Evolutionary conservation across 352 stramenopile species (phyloP), one percentile per base, ranked within the genome.

Genomic region (Phytophthora multivora): DNA sequence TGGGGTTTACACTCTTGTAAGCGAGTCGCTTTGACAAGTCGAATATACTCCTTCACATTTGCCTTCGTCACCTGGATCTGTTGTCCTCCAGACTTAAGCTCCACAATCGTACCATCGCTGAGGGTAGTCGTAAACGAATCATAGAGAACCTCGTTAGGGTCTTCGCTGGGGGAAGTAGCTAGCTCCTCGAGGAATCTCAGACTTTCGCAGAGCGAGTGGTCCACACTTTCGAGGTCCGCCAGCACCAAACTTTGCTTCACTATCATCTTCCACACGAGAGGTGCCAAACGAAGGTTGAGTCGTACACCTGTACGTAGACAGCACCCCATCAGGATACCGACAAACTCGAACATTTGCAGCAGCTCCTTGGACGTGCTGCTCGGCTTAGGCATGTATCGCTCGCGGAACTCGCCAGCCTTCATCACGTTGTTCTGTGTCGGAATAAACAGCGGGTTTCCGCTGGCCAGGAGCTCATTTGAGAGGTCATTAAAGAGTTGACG

Each of bases 401-500:
- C 85, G 10, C 85, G 79, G 45, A 78, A 88, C 9, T 91, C 83
- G 13, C 85, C 85, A 15, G 84, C 79, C 58, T 90, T 89, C 66
- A 79, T 86, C 7, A 62, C 55, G 31, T 82, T 90, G 46, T 93
- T 93, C 42, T 83, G 80, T 16, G 85, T 91, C 12, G 85, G 82
- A 15, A 89, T 73, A 39, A 93, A 93, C 2, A 91, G 60, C 38
- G 67, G 63, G 38, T 79, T 90, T 4, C 51, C 63, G 16, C 31
- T 63, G 3, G 71, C 73, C 0, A 93, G 55, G n/a, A 90, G 55
- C 54, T 93, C 85, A 19, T 76, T 79, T 2, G 82, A 73, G 33
- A 93, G 79, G 48, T 93, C 85, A 46, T 90, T 89, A 46, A 93
- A 93, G 9, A 93, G 61, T 54, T 93, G 85, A 2, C 85, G 79